Evolutionary conservation across 805 yeast genomes (phyloP).

Genomic region (Yamadazyma akitaensis): DNA sequence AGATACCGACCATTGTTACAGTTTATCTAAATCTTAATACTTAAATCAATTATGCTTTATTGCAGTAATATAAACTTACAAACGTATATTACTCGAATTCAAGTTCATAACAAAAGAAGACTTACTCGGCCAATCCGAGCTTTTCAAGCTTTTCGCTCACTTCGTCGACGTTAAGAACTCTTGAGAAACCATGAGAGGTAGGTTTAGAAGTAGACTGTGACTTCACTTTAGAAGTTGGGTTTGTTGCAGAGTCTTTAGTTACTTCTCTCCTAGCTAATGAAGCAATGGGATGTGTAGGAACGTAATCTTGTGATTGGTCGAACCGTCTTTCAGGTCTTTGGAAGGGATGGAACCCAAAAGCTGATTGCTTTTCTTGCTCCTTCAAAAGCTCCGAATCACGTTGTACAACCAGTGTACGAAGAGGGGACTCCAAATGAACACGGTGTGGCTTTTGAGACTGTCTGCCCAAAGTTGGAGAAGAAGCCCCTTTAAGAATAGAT

Average conservation of each 20-base stretch:
- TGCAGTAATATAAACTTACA: background rate
- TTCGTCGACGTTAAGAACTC: constrained; percentile 11
- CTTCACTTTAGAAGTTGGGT: background rate
- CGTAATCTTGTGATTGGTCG: constrained; percentile 24
- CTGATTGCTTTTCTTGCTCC: constrained; percentile 12
- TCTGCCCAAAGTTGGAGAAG: background rate
- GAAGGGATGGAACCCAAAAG: constrained; percentile 15
- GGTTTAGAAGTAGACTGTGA: background rate
- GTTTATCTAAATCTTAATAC: too few relatives aligned
- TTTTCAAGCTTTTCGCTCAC: constrained; percentile 12
- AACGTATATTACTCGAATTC: background rate
- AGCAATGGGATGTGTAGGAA: constrained; percentile 24
- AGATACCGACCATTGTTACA: too few relatives aligned
- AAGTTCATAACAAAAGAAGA: background rate
- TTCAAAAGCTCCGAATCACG: background rate
- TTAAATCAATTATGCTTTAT: background rate
- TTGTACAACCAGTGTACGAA: background rate
- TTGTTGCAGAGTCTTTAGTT: background rate
- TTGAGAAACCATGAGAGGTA: background rate
- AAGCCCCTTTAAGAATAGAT: constrained; percentile 1
- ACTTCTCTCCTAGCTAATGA: constrained; percentile 4
- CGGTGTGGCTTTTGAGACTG: background rate
- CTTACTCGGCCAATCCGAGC: constrained; percentile 6
- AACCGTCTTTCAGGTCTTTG: constrained; percentile 31
- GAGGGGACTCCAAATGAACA: background rate